phyloP scores from a whole-genome alignment of 2,329 filamentous ascomycete species.

The Escovopsis weberi region DNA sequence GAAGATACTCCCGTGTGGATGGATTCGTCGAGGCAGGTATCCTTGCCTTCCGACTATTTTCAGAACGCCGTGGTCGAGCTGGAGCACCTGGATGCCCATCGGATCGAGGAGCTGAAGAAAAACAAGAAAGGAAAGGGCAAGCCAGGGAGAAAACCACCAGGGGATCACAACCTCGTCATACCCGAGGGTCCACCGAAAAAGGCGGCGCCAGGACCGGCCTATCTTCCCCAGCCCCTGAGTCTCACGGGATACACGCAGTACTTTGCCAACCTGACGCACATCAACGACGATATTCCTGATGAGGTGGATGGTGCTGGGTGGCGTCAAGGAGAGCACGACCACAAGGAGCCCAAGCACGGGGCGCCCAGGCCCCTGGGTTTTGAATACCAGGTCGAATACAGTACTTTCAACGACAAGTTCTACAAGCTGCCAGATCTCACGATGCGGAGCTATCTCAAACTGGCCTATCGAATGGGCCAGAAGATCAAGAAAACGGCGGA shows the following conservation, averaged over 20 bases:
- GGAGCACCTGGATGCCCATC: conserved; percentile 11
- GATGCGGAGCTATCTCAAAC: conserved; percentile 61
- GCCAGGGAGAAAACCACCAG: conserved; percentile 31
- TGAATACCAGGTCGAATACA: conserved; percentile 70
- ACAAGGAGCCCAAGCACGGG: conserved; percentile 35
- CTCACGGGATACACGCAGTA: conserved; percentile 77
- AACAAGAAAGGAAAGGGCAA: conserved; percentile 11
- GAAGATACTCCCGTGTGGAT: conserved; percentile 39
- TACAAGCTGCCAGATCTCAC: conserved; percentile 75
- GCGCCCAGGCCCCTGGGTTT: conserved; percentile 50
- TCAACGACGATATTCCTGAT: conserved; percentile 56
- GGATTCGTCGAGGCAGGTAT: conserved; percentile 12
- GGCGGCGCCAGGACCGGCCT: conserved; percentile 71
- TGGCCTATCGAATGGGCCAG: conserved; percentile 63
- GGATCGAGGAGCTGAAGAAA: conserved; percentile 17
- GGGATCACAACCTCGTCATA: conserved; percentile 46
- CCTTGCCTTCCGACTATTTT: background rate
- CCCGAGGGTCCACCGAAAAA: conserved; percentile 61
- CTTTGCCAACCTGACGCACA: conserved; percentile 80
- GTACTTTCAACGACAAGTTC: conserved; percentile 59
- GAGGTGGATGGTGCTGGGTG: conserved; percentile 30
- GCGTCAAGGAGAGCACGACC: conserved; percentile 49
- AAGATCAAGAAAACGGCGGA: conserved; percentile 8
- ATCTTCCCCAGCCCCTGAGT: conserved; percentile 70
- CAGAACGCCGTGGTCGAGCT: conserved; percentile 10